Percentiles rank a stretch among this genome's conserved stretches.
Evolutionary conservation across 2,329 filamentous ascomycete species (phyloP).

Genomic region (Botrytis aclada): DNA sequence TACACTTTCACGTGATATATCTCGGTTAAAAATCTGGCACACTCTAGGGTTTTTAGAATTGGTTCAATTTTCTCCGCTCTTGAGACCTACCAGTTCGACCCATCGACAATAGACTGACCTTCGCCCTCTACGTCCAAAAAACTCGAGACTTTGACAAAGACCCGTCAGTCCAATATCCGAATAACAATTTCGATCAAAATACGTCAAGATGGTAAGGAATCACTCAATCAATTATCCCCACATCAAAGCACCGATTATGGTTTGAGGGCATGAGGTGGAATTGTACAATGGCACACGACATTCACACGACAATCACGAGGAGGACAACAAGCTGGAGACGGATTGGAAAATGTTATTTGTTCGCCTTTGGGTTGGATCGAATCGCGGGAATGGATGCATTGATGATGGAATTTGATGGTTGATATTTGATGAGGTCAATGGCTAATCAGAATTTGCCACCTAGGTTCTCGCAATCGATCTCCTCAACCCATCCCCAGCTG

Average conservation of each 20-base stretch:
- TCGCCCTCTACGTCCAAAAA: slow-evolving; percentile 39
- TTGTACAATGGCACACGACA: slow-evolving; percentile 35
- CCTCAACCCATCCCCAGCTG: slow-evolving; percentile 95
- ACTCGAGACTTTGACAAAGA: slow-evolving; percentile 36
- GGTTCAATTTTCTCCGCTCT: slow-evolving; percentile 21
- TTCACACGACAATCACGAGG: slow-evolving; percentile 20
- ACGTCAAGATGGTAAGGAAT: slow-evolving; percentile 67
- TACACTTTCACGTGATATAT: slow-evolving; percentile 11
- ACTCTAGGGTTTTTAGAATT: slow-evolving; percentile 22
- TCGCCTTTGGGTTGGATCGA: slow-evolving; percentile 17
- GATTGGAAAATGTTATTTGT: slow-evolving; percentile 14
- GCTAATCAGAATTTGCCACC: slow-evolving; percentile 47
- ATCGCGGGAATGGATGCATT: slow-evolving; percentile 24
- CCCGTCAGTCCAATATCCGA: slow-evolving; percentile 36
- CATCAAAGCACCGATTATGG: slow-evolving; percentile 22
- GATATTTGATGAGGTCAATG: slow-evolving; percentile 33
- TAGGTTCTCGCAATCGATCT: slow-evolving; percentile 99
- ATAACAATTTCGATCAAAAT: slow-evolving; percentile 45
- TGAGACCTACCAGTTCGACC: slow-evolving; percentile 23
- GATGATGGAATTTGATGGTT: slow-evolving; percentile 25
- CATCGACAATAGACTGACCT: slow-evolving; percentile 39
- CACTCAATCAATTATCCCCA: slow-evolving; percentile 19
- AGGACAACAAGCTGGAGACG: slow-evolving; percentile 16
- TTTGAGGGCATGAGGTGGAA: slow-evolving; percentile 22
- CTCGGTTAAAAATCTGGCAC: slow-evolving; percentile 20